Base-by-base conservation (phyloP, 1,139 yeast species). In the Chernovozyma aurita region DNA sequence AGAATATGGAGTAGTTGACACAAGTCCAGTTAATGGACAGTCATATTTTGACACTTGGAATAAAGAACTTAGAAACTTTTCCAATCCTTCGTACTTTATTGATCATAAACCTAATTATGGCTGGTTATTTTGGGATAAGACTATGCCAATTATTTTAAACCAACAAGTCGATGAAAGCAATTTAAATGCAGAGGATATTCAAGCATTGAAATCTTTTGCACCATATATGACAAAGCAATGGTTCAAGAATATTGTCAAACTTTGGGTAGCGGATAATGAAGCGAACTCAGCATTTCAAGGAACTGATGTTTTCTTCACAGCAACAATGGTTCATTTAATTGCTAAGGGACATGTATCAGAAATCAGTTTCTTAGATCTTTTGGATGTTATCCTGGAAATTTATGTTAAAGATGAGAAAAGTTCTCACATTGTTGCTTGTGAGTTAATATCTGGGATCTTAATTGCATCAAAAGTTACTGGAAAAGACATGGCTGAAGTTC, bases 41-140 rank as follows among this genome's bases (percentile, higher is more conserved):
- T 62, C 70, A 1, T 82, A 69, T 46, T 59, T 55, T 4, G 54
- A 60, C 0, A 44, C 44, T 2, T 85, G 84, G 69, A 53, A 59
- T 31, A 41, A 53, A 3, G 94, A 85, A 47, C 61, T 84, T 65
- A 50, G 52, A n/a, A 75, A 76, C 46, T 54, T 65, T 15, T 60
- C 61, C 0, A 43, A 60, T 24, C 82, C 87, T 1, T 50, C 52
- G 1, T 83, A 65, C 49, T 83, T 61, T 46, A 63, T 82, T 43
- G 92, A 84, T 49, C 68, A 70, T 24, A 74, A 71, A 37, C 63
- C 73, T 3, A 69, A 65, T 50, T 60, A 64, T 11, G 95, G 97
- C 0, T 85, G 94, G 82, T 59, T 85, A 14, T 81, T 83, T 35
- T 87, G 97, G 95, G 86, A 82, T 14, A 61, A 74, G 9, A 44